These are phyloP conservation scores for Hibiscus trionum DNA, from an alignment of 345 rosid species.

Conservation along the genomic window DNA sequence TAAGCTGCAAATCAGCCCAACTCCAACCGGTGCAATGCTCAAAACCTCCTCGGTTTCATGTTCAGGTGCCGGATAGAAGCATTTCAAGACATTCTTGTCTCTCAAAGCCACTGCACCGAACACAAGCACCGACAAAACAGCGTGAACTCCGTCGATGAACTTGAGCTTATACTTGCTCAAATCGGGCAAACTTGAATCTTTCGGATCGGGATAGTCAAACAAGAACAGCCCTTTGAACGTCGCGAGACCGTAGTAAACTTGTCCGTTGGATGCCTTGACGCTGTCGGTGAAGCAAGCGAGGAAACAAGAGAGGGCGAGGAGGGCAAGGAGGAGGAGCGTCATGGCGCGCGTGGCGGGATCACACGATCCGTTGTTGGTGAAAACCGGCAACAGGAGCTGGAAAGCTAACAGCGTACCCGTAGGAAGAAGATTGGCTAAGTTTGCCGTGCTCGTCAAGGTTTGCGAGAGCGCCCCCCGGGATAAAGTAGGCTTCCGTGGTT, in stretches of 20 bases:
- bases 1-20: conserved; percentile 63
- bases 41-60: conserved; percentile 55
- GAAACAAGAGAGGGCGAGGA: conserved; percentile 68
- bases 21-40: conserved; percentile 60
- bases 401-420: conserved; percentile 89
- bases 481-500: conserved; percentile 28
- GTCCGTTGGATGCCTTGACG: conserved; percentile 51
- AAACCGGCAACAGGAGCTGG: conserved; percentile 68
- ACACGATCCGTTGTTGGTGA: conserved; percentile 78
- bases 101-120: conserved; percentile 66
- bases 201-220: conserved; percentile 53
- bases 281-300: conserved; percentile 75
- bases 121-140: conserved; percentile 53
- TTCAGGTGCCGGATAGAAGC: conserved; percentile 63
- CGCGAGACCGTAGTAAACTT: conserved; percentile 66
- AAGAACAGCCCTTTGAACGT: conserved; percentile 62
- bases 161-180: conserved; percentile 37
- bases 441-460: conserved; percentile 71
- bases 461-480: conserved; percentile 62
- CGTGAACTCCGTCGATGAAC: conserved; percentile 59
- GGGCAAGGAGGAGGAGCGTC: conserved; percentile 49
- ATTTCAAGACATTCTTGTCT: conserved; percentile 57
- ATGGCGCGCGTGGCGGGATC: conserved; percentile 51
- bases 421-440: conserved; percentile 88
- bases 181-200: conserved; percentile 38